Conservation (phyloP, 1,139 yeast genomes). For the Saccharomyces uvarum region DNA sequence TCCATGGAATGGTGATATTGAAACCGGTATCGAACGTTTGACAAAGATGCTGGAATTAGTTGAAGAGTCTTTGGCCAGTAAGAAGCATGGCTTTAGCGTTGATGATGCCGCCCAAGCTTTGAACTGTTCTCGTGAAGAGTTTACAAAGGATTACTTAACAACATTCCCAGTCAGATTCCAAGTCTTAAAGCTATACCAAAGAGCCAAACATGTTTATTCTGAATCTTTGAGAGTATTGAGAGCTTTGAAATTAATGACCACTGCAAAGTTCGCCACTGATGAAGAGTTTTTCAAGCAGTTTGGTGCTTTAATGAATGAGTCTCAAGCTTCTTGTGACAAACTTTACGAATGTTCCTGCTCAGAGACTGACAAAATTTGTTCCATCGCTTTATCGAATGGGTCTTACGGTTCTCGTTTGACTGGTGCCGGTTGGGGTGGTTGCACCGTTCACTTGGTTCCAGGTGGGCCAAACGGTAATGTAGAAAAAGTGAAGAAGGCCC, state of each 20-base stretch:
- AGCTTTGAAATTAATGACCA: constrained; percentile 38
- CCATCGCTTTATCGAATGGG: constrained; percentile 48
- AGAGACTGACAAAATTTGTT: constrained; percentile 46
- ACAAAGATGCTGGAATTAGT: constrained; percentile 37
- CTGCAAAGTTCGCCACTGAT: constrained; percentile 6
- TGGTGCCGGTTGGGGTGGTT: constrained; percentile 79
- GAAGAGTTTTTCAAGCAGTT: constrained; percentile 34
- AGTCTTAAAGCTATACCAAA: constrained; percentile 46
- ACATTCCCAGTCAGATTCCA: constrained; percentile 52
- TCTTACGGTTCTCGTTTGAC: constrained; percentile 63
- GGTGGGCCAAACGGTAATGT: constrained; percentile 38
- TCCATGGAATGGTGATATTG: constrained; percentile 44
- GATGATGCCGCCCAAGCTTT: constrained; percentile 43
- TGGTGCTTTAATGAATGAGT: constrained; percentile 51
- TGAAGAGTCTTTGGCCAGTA: constrained; percentile 35
- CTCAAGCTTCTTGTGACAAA: constrained; percentile 47
- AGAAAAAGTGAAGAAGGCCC: constrained; percentile 40
- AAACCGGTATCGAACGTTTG: constrained; percentile 38
- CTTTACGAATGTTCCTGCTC: constrained; percentile 50
- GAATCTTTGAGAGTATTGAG: constrained; percentile 56
- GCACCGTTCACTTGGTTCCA: constrained; percentile 55
- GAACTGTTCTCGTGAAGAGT: constrained; percentile 38
- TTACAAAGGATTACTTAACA: constrained; percentile 41
- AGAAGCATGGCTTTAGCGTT: constrained; percentile 43
- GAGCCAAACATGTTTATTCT: constrained; percentile 56